Base-by-base conservation (phyloP, 306 rosid genomes). In the Pyrus betulifolia region DNA sequence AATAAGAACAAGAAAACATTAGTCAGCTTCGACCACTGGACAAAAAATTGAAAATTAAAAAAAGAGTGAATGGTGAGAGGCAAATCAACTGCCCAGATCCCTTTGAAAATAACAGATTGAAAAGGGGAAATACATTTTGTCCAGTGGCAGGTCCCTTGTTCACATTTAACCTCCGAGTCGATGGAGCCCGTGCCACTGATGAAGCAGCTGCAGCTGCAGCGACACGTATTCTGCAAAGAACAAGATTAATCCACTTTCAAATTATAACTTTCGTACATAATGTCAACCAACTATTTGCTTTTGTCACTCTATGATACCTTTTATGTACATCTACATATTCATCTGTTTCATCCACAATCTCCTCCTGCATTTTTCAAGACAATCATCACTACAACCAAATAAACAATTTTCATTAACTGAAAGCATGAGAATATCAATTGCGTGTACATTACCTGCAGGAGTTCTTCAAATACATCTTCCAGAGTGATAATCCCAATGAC, bases 181-280 rank as follows among this genome's bases (percentile, higher is more conserved):
- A 92, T 68, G 98, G 97, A 69, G 93, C 89, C 62, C 99, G 87
- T 46, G 99, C 96, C 79, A 93, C 45, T 4, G 96, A 89, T 63
- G 99, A 92, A 84, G 98, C 98, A 80, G 97, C 97, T 33, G 99
- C 98, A 19, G 96, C 97, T 35, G 98, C 97, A 75, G 96, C 99
- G 65, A 96, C 98, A 12, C 93, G 98, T 79, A 92, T 96, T 84
- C 99, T 96, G 89, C 85, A 80, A 82, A 61, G 38, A 25, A 42
- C 28, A 45, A 38, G 27, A 57, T 74, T 27, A 28, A 80, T 42
- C 8, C 12, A 23, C 54, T 55, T 40, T 65, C 15, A 23, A 33
- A 27, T 19, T 22, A 27, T 11, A 27, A 51, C 35, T 45, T 44
- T 60, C 69, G 21, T 11, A 44, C 15, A 70, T 23, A 58, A 42